phyloP scores from a whole-genome alignment of 257 asterid genomes.

The Cruciata laevipes region DNA sequence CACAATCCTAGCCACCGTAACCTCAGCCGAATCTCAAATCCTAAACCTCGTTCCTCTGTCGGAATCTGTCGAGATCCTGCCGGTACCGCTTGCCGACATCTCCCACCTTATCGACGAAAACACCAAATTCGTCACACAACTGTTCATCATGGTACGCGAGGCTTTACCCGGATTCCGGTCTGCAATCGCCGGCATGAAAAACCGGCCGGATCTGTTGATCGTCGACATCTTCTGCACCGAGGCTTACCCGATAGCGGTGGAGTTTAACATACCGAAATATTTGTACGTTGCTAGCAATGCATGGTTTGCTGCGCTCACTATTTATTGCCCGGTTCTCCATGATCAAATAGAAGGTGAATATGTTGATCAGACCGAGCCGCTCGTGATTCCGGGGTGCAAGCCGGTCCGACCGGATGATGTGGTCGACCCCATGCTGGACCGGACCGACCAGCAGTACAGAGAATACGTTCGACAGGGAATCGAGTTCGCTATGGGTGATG shows the following conservation, averaged over 20 bases:
- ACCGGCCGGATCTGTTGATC: background rate
- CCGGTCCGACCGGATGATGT: slow-evolving; percentile 66
- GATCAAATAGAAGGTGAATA: slow-evolving; percentile 38
- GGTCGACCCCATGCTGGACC: slow-evolving; percentile 58
- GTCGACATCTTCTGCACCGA: background rate
- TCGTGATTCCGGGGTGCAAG: slow-evolving; percentile 59
- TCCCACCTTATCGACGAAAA: slow-evolving; percentile 36
- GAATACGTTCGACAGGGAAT: slow-evolving; percentile 29
- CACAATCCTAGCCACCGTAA: slow-evolving; percentile 34
- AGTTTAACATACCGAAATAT: background rate
- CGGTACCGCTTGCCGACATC: slow-evolving; percentile 41
- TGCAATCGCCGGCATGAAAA: background rate
- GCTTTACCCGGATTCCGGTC: background rate
- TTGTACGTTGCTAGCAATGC: slow-evolving; percentile 33
- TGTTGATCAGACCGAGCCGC: slow-evolving; percentile 29
- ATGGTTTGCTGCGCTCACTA: slow-evolving; percentile 42
- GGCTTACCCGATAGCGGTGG: background rate
- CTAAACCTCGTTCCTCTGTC: slow-evolving; percentile 18
- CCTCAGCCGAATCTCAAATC: slow-evolving; percentile 31
- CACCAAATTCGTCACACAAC: slow-evolving; percentile 31
- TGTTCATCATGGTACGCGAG: slow-evolving; percentile 6
- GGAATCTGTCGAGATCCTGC: slow-evolving; percentile 14
- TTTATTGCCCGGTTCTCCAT: slow-evolving; percentile 49
- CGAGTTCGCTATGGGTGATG: slow-evolving; percentile 31
- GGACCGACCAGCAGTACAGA: slow-evolving; percentile 35